Evolutionary conservation across 208 protist genomes (phyloP).

Genomic region (Endotrypanum monterogeii): DNA sequence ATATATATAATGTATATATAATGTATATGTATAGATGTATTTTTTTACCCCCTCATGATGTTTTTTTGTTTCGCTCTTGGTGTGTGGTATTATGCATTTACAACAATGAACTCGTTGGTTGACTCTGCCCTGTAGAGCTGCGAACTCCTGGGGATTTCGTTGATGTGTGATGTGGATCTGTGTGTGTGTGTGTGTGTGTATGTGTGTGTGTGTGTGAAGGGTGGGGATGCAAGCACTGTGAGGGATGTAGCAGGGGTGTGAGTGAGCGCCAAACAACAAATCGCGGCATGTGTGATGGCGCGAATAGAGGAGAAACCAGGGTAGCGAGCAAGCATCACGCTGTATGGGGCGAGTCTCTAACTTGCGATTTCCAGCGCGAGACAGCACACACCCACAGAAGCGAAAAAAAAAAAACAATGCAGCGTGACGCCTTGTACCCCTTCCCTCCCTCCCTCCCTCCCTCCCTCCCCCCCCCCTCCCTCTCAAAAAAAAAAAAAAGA

Average conservation of each 20-base stretch:
- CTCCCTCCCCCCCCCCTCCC: too few relatives aligned
- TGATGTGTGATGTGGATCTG: neutral
- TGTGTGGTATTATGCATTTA: too few relatives aligned
- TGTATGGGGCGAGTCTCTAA: neutral
- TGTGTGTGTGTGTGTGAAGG: neutral
- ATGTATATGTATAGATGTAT: too few relatives aligned
- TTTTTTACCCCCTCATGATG: too few relatives aligned
- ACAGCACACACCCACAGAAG: neutral
- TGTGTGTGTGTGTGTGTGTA: neutral
- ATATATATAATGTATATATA: too few relatives aligned
- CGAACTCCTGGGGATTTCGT: neutral
- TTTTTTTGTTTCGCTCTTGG: too few relatives aligned
- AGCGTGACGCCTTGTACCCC: neutral
- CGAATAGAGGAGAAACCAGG: neutral
- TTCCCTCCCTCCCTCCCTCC: too few relatives aligned
- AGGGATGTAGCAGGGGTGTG: neutral
- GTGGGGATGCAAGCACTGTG: neutral
- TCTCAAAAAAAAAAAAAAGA: neutral
- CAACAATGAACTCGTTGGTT: too few relatives aligned
- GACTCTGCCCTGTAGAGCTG: too few relatives aligned
- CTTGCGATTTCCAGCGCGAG: neutral
- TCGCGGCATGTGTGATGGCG: neutral
- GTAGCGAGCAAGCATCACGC: neutral
- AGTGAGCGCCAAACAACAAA: neutral
- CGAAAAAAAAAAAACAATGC: neutral